Conservation (phyloP, 441 rosid genomes). For the Euphorbia corollata region DNA sequence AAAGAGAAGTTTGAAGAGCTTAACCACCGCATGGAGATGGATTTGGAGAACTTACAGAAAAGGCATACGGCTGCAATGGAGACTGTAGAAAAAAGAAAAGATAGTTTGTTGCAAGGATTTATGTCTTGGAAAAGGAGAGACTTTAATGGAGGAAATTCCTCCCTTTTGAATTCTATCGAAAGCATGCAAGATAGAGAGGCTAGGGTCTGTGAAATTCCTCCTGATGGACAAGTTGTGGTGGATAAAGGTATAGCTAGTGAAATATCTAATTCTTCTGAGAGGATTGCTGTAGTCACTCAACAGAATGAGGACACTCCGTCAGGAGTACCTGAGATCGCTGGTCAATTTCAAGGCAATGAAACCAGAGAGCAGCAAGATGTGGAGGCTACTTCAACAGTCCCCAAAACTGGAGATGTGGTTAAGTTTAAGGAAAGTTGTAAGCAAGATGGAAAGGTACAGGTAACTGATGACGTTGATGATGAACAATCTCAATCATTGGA, state of each 20-base stretch:
- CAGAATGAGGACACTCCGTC: conserved; percentile 5
- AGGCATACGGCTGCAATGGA: conserved; percentile 37
- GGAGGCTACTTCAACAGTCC: neutral
- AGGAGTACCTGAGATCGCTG: conserved; percentile 11
- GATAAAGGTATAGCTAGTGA: neutral
- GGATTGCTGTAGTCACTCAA: neutral
- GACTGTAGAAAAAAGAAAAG: conserved; percentile 38
- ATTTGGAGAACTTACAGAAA: conserved; percentile 37
- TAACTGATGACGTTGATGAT: neutral
- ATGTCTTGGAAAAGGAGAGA: conserved; percentile 42
- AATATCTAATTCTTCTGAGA: neutral
- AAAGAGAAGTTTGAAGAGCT: conserved; percentile 39
- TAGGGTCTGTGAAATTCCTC: too few relatives aligned
- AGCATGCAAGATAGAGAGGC: conserved; percentile 27
- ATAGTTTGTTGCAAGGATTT: conserved; percentile 38
- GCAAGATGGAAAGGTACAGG: conserved; percentile 13
- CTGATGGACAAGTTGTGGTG: conserved; percentile 3
- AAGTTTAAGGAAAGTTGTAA: conserved; percentile 3
- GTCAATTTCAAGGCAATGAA: conserved; percentile 6
- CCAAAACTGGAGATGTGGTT: conserved; percentile 6
- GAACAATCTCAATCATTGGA: conserved; percentile 3
- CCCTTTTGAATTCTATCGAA: conserved; percentile 18
- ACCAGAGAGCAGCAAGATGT: conserved; percentile 1
- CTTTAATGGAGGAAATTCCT: conserved; percentile 24
- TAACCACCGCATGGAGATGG: conserved; percentile 25